Conservation (phyloP, 1,284 basidiomycete genomes). For the Tremellales sp. region DNA sequence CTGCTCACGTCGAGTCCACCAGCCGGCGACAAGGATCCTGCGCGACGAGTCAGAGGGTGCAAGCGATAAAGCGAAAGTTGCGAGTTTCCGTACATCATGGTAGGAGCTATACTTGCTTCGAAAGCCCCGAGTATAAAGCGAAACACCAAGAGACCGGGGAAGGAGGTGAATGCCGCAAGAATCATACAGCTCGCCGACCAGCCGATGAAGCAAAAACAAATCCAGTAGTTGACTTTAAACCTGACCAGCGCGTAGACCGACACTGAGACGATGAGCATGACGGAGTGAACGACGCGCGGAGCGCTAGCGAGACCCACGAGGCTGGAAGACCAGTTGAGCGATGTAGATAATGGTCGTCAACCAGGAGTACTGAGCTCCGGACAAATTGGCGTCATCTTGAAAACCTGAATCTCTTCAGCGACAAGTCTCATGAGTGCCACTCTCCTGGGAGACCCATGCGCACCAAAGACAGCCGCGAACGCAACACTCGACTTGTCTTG, state of each 20-base stretch:
- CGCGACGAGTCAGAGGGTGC: too few species aligned
- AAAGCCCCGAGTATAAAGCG: slow-evolving; percentile 30
- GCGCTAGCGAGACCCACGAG: slow-evolving; percentile 10
- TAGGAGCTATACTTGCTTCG: slow-evolving; percentile 25
- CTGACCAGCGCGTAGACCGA: slow-evolving; percentile 28
- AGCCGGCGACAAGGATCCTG: slow-evolving; percentile 28
- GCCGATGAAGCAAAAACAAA: slow-evolving; percentile 22
- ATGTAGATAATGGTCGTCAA: slow-evolving; percentile 31
- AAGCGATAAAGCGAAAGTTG: too few species aligned
- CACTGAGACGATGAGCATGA: slow-evolving; percentile 8
- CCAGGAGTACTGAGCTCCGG: slow-evolving; percentile 35
- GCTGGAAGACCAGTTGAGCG: slow-evolving; percentile 37
- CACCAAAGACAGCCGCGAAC: slow-evolving; percentile 28
- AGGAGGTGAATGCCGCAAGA: slow-evolving; percentile 17
- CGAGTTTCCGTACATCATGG: too few species aligned
- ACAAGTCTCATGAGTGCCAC: slow-evolving; percentile 17
- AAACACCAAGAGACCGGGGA: slow-evolving; percentile 18
- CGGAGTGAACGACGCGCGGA: background rate
- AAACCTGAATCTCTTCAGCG: too few species aligned
- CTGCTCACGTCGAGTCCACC: slow-evolving; percentile 37
- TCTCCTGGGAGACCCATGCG: too few species aligned
- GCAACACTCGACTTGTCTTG: slow-evolving; percentile 31
- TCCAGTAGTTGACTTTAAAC: slow-evolving; percentile 29
- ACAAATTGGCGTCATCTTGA: slow-evolving; percentile 8
- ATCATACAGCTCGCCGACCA: slow-evolving; percentile 16